phyloP scores from a whole-genome alignment of 768 basidiomycete genomes.

The Mycena albidolilacea region DNA sequence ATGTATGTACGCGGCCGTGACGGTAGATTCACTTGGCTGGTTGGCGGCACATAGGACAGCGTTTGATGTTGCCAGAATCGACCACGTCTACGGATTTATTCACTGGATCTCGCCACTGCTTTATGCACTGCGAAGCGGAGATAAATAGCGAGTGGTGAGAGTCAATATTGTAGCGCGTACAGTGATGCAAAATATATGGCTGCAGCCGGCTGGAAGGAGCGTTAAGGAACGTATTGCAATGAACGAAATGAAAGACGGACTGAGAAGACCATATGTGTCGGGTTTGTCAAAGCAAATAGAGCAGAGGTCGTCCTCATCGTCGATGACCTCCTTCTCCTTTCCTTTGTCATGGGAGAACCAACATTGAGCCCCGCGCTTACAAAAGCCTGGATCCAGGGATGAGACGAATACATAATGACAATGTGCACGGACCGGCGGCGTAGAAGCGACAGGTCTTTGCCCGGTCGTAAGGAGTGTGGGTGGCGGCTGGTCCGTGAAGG shows the following conservation, averaged over 20 bases:
- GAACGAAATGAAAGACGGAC: conserved; percentile 53
- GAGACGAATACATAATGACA: conserved; percentile 5
- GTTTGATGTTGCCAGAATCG: conserved; percentile 75
- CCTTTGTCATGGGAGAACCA: conserved; percentile 77
- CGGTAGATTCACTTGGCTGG: conserved; percentile 55
- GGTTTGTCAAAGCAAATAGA: conserved; percentile 86
- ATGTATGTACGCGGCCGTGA: not conserved
- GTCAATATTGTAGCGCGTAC: conserved; percentile 54
- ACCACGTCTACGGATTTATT: conserved; percentile 67
- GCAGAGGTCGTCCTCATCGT: conserved; percentile 68
- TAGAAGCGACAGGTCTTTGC: conserved; percentile 79
- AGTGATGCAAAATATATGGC: conserved; percentile 82
- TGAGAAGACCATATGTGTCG: conserved; percentile 75
- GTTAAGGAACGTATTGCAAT: not conserved
- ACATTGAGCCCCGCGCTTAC: conserved; percentile 76
- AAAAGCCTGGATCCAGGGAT: conserved; percentile 66
- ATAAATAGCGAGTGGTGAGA: conserved; percentile 17
- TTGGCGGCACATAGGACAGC: conserved; percentile 84
- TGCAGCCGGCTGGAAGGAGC: conserved; percentile 71
- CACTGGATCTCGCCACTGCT: conserved; percentile 79
- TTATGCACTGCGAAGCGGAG: conserved; percentile 71
- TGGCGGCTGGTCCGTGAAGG: conserved; percentile 66
- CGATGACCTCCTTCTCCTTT: conserved; percentile 41
- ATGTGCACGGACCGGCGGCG: conserved; percentile 61
- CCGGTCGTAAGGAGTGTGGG: conserved; percentile 76